A percentile compares a stretch with the other conserved stretches of the same genome.
Conservation (phyloP, 2,329 filamentous ascomycete species). For the Stagonosporopsis vannaccii region DNA sequence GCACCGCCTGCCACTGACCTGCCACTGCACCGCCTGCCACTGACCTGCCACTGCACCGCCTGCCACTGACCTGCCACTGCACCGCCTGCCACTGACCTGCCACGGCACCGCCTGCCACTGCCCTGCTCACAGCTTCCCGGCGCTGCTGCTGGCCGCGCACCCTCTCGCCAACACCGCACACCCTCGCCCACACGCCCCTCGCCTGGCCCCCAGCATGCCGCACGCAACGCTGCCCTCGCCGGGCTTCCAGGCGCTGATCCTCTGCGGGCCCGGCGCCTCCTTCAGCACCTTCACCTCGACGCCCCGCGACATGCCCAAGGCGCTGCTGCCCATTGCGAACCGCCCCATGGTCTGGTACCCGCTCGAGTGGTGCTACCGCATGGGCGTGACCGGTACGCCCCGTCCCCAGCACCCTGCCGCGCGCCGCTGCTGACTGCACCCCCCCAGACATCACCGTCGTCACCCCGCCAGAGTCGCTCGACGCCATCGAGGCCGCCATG, state of each 20-base stretch:
- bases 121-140: too few relatives aligned
- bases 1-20: too few relatives aligned
- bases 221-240: slow-evolving; percentile 78
- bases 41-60: too few relatives aligned
- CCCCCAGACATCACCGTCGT: slow-evolving; percentile 66
- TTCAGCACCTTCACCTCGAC: slow-evolving; percentile 84
- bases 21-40: too few relatives aligned
- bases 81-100: too few relatives aligned
- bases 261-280: slow-evolving; percentile 82
- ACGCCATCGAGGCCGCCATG: slow-evolving; percentile 72
- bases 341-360: slow-evolving; percentile 91
- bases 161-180: too few relatives aligned
- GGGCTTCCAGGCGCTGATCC: slow-evolving; percentile 81
- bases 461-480: slow-evolving; percentile 63
- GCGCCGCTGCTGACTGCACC: too few relatives aligned
- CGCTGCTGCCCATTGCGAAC: slow-evolving; percentile 82
- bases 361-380: slow-evolving; percentile 83
- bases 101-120: too few relatives aligned
- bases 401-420: too few relatives aligned
- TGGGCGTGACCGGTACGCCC: slow-evolving; percentile 79
- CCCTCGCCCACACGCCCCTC: too few relatives aligned
- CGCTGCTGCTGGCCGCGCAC: too few relatives aligned
- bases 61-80: too few relatives aligned
- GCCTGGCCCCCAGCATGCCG: slow-evolving; percentile 62
- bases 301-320: slow-evolving; percentile 81